Evolutionary conservation across 192 early-diverging fungal genomes (phyloP).

Genomic region (Backusella westeae): DNA sequence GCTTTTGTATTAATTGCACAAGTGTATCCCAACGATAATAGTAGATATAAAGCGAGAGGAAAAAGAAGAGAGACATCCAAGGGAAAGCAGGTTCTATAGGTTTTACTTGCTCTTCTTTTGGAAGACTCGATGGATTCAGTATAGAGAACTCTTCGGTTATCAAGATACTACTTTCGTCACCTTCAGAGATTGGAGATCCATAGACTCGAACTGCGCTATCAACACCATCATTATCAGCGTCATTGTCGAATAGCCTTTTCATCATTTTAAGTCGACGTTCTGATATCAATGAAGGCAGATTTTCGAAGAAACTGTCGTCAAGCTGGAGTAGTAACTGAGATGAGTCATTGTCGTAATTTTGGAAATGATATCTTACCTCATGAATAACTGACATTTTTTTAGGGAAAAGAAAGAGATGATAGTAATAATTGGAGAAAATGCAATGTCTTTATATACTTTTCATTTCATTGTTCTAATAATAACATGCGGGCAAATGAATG

Average conservation of each 20-base stretch:
- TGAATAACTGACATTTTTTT: background rate
- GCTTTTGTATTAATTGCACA: background rate
- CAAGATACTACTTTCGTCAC: background rate
- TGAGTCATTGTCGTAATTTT: background rate
- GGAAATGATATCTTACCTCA: background rate
- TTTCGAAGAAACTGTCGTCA: background rate
- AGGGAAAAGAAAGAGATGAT: background rate
- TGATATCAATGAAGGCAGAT: background rate
- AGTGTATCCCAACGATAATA: background rate
- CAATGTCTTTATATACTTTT: background rate
- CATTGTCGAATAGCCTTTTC: background rate
- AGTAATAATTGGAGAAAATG: background rate
- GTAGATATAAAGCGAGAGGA: background rate
- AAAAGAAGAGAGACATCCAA: background rate
- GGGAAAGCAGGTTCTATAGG: background rate
- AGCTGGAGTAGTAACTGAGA: background rate
- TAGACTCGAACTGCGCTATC: no score
- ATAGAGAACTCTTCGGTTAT: background rate
- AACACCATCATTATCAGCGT: background rate
- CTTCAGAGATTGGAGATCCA: background rate
- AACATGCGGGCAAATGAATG: background rate
- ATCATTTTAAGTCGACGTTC: background rate
- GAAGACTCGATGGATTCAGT: background rate
- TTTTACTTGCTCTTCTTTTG: background rate
- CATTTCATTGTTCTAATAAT: background rate